phyloP scores from a whole-genome alignment of 495 filamentous ascomycete species.

The Halenospora varia region DNA sequence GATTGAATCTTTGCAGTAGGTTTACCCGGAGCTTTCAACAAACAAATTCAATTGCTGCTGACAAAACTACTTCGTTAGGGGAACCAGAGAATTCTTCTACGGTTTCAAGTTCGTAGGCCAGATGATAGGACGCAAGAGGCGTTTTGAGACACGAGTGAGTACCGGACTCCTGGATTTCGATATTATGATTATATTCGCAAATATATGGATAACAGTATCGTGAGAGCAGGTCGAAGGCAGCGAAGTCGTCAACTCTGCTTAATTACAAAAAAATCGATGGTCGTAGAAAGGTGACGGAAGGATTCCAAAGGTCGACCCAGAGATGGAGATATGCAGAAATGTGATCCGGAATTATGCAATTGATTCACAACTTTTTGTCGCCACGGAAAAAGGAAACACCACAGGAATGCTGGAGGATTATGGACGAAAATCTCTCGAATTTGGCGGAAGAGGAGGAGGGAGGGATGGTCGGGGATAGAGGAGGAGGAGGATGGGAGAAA shows the following conservation, averaged over 20 bases:
- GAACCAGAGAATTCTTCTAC: neutral
- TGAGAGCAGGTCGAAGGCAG: constrained; percentile 23
- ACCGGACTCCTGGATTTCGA: constrained; percentile 20
- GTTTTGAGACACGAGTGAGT: constrained; percentile 18
- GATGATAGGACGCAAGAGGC: neutral
- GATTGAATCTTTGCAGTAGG: no score
- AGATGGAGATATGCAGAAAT: neutral
- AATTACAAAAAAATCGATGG: constrained; percentile 6
- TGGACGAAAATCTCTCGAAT: constrained; percentile 1
- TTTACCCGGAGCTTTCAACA: no score
- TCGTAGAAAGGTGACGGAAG: neutral
- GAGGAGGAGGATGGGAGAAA: constrained; percentile 18
- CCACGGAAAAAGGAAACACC: neutral
- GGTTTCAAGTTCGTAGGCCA: neutral
- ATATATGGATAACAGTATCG: constrained; percentile 9
- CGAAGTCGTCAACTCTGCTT: constrained; percentile 24
- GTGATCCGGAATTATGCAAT: constrained; percentile 3
- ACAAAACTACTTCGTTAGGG: neutral
- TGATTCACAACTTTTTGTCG: constrained; percentile 1
- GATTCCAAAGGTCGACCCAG: neutral
- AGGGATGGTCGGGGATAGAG: constrained; percentile 18
- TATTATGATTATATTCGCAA: constrained; percentile 22
- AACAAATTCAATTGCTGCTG: no score
- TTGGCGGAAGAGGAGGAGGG: constrained; percentile 15
- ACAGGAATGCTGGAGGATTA: constrained; percentile 9